These are phyloP conservation scores for Thraustotheca clavata DNA, from an alignment of 352 stramenopile species.

Conservation along the genomic window DNA sequence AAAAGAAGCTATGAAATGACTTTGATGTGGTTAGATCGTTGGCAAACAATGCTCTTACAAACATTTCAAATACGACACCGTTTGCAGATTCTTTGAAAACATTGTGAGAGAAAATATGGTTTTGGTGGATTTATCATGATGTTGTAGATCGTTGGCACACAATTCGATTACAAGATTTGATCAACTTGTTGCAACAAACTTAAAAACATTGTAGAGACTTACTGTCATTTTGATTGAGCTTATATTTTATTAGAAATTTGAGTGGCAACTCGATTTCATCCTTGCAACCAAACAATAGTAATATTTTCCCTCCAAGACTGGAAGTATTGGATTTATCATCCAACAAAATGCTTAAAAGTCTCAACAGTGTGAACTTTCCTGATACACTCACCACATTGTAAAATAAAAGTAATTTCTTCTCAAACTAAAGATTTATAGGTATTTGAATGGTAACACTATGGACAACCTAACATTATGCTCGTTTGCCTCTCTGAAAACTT, in stretches of 20 bases:
- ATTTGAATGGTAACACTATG: neutral
- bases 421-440: neutral
- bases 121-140: neutral
- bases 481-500: neutral
- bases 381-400: neutral
- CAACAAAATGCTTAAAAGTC: neutral
- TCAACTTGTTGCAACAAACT: neutral
- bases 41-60: conserved; percentile 7
- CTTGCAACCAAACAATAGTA: neutral
- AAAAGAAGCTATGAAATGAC: no score
- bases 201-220: neutral
- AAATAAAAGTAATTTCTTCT: neutral
- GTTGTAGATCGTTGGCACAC: conserved; percentile 8
- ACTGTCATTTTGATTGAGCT: neutral
- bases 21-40: neutral
- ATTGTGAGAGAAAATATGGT: neutral
- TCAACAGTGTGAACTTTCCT: neutral
- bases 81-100: conserved; percentile 9
- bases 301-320: conserved; percentile 2
- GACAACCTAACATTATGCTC: neutral
- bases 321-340: conserved; percentile 7
- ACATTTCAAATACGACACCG: neutral
- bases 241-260: conserved; percentile 6
- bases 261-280: neutral
- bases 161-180: conserved; percentile 12